Conservation (phyloP, 2,329 filamentous ascomycete species). For the Fusarium chaquense region DNA sequence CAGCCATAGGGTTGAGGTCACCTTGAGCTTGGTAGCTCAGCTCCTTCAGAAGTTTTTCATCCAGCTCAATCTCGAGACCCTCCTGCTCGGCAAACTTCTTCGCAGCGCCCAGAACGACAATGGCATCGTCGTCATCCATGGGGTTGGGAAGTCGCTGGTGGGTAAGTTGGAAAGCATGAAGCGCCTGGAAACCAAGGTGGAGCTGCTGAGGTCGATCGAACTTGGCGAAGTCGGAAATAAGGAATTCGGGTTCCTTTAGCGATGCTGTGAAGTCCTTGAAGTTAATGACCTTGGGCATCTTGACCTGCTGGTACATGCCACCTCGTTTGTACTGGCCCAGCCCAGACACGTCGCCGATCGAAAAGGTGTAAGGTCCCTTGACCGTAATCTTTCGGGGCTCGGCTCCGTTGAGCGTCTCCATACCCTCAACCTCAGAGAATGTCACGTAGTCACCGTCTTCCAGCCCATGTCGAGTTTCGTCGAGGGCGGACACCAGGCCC, state of each 20-base stretch:
- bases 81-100: constrained; percentile 80
- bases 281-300: constrained; percentile 94
- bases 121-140: constrained; percentile 86
- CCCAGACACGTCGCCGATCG: constrained; percentile 90
- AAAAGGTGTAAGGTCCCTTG: constrained; percentile 97
- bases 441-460: constrained; percentile 98
- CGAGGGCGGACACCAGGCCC: constrained; percentile 89
- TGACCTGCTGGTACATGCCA: constrained; percentile 94
- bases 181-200: constrained; percentile 90
- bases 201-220: constrained; percentile 95
- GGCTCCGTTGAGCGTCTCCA: constrained; percentile 86
- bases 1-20: constrained; percentile 91
- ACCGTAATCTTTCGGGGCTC: constrained; percentile 92
- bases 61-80: constrained; percentile 75
- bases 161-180: constrained; percentile 84
- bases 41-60: constrained; percentile 93
- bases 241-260: constrained; percentile 86
- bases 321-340: constrained; percentile 89
- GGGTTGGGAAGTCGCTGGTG: constrained; percentile 83
- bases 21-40: constrained; percentile 94
- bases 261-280: constrained; percentile 86
- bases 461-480: constrained; percentile 93
- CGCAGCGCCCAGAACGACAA: constrained; percentile 79
- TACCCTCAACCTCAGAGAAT: constrained; percentile 91
- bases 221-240: constrained; percentile 97